Evolutionary conservation across 352 stramenopile species (phyloP), one percentile per base, ranked within the genome.

Genomic region (Lagenidium sp.): DNA sequence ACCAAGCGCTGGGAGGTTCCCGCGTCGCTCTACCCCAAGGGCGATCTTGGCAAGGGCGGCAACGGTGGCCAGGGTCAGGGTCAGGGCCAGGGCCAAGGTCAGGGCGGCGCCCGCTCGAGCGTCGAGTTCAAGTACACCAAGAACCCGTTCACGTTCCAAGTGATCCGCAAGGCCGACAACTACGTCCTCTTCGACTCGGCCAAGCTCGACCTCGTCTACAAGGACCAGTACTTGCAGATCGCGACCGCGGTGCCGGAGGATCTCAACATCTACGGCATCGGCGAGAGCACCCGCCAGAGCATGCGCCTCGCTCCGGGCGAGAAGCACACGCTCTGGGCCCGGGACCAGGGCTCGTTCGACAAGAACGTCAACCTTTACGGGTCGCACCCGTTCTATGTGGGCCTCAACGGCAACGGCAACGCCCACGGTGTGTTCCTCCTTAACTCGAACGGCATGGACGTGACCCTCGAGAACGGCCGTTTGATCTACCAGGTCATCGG

Each of bases 401-500:
- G 53, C 26, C 35, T 76, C 16, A 63, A 74, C 41, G 53, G 46
- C 37, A 40, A 47, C 22, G 48, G 55, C 11, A 49, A 52, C 25
- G 66, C 70, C 11, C 63, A 82, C 42, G 72, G 68, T 21, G 55
- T 73, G 28, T 66, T 80, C 19, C 42, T 85, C 28, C 45, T 72
- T 39, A 82, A 75, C 61, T 65, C 53, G 28, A 82, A 81, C 50
- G 71, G 62, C 35, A 77, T 84, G 62, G 72, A 85, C 36, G 59
- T 85, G 16, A 59, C 60, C 24, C 26, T 75, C n/a, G 57, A 68
- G 6, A 34, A 55, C 13, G 38, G 50, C 15, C 43, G 51, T 15
- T 23, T 82, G 23, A 63, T 73, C 20, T 81, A 74, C 55, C 63
- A 72, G 41, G 47, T 53, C 0, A 51, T 79, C 11, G 72, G 72